These are phyloP conservation scores for Orychophragmus violaceus DNA, from an alignment of 345 rosid genomes.

Conservation along the genomic window DNA sequence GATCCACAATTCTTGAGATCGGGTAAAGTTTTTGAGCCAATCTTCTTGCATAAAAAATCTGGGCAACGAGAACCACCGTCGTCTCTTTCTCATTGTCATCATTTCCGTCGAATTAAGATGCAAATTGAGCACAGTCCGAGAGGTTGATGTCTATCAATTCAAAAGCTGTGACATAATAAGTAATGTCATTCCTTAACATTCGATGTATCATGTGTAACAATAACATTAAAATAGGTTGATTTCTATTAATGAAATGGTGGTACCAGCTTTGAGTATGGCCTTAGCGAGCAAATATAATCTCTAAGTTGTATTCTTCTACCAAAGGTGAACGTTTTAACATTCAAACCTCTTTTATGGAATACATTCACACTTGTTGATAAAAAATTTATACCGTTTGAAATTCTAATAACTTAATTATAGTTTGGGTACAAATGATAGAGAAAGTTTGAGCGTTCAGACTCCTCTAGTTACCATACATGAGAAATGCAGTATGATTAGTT, in stretches of 20 bases:
- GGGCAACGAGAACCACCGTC: too few species aligned
- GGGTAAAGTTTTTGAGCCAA: too few species aligned
- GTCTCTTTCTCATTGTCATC: too few species aligned
- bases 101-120: too few species aligned
- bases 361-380: conserved; percentile 16
- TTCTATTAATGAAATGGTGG: conserved; percentile 9
- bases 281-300: background rate
- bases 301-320: background rate
- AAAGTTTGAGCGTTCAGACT: background rate
- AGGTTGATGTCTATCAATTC: too few species aligned
- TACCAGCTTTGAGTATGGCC: conserved; percentile 12
- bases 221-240: conserved; percentile 10
- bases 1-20: too few species aligned
- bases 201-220: background rate
- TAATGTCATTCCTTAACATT: background rate
- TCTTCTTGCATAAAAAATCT: too few species aligned
- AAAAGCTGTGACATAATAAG: conserved; percentile 3
- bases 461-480: background rate
- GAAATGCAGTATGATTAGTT: background rate
- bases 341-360: conserved; percentile 17
- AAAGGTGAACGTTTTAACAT: conserved; percentile 4
- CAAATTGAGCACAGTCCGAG: too few species aligned
- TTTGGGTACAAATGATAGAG: conserved; percentile 1
- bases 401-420: background rate
- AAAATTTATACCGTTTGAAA: background rate